Conservation (phyloP, 257 asterid genomes). For the Solanum medicagineum region DNA sequence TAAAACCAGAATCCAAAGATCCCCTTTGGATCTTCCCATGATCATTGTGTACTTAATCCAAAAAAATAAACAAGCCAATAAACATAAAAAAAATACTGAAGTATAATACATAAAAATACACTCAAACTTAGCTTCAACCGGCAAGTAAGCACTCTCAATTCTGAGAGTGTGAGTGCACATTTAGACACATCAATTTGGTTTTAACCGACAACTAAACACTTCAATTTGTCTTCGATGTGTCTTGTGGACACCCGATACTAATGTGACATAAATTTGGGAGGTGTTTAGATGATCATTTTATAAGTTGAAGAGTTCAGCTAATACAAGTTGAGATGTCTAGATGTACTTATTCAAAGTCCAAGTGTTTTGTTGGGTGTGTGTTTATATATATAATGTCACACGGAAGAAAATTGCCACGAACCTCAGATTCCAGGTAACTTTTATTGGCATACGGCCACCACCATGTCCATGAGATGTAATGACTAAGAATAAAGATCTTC, state of each 20-base stretch:
- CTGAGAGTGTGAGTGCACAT: not conserved
- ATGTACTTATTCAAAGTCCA: not conserved
- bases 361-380: rapidly evolving
- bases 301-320: not conserved
- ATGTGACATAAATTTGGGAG: not conserved
- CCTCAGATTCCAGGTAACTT: constrained; percentile 26
- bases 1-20: not conserved
- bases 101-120: not conserved
- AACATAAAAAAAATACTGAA: not conserved
- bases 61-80: not conserved
- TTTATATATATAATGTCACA: not conserved
- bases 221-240: not conserved
- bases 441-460: constrained; percentile 1
- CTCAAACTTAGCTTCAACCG: not conserved
- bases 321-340: not conserved
- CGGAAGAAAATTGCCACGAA: not conserved
- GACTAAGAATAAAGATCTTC: constrained; percentile 9
- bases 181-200: not conserved
- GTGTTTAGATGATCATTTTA: not conserved
- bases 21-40: not conserved
- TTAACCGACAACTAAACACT: not conserved
- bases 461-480: not conserved
- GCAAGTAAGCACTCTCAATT: not conserved
- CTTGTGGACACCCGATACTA: not conserved
- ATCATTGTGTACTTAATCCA: not conserved